Conservation (phyloP, 768 basidiomycete species). For the Omphalotus guepiniiformis region DNA sequence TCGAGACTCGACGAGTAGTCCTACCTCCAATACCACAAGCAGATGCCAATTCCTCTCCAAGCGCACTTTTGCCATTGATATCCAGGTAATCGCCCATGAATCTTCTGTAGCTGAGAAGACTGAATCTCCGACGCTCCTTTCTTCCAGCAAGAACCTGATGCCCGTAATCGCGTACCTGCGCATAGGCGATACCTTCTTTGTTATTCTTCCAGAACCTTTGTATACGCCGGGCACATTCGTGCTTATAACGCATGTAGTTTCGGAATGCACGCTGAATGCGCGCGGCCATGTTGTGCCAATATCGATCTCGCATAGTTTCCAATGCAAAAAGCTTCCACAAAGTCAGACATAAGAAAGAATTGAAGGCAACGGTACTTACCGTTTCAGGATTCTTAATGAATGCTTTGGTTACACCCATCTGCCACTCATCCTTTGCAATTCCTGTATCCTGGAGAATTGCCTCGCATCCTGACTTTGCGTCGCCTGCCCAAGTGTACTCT, state of each 20-base stretch:
- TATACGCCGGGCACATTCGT: conserved; percentile 92
- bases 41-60: conserved; percentile 70
- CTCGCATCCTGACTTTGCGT: conserved; percentile 86
- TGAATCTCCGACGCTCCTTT: conserved; percentile 92
- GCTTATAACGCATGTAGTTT: conserved; percentile 92
- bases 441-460: conserved; percentile 93
- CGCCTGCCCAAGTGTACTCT: conserved; percentile 95
- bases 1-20: conserved; percentile 19
- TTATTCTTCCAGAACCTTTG: conserved; percentile 99
- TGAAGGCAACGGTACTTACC: conserved; percentile 37
- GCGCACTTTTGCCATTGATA: conserved; percentile 72
- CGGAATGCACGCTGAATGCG: conserved; percentile 96
- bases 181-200: conserved; percentile 88
- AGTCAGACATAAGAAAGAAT: conserved; percentile 5
- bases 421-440: conserved; percentile 97
- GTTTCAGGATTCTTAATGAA: conserved; percentile 99
- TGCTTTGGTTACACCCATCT: conserved; percentile 98
- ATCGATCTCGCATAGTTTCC: conserved; percentile 97
- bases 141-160: conserved; percentile 87
- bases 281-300: conserved; percentile 99
- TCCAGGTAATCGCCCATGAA: conserved; percentile 97
- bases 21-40: conserved; percentile 73
- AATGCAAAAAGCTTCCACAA: conserved; percentile 81
- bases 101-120: conserved; percentile 88
- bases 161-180: conserved; percentile 89